phyloP scores from a whole-genome alignment of 345 rosid genomes.

The Syzygium jambos region DNA sequence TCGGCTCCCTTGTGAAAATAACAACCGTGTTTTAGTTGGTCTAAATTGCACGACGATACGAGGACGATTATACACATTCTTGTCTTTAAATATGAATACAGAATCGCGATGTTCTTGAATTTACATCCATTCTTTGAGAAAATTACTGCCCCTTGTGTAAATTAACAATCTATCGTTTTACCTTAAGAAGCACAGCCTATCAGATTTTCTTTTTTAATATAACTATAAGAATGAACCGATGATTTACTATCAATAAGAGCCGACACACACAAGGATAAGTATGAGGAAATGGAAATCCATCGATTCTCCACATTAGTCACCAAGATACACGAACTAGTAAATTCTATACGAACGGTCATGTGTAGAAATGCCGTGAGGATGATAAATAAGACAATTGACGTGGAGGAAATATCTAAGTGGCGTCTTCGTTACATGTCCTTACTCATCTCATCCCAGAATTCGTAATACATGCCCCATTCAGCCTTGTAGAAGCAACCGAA shows the following conservation, averaged over 20 bases:
- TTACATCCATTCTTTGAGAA: neutral
- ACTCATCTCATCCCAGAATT: neutral
- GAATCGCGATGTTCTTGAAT: neutral
- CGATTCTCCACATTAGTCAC: neutral
- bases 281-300: neutral
- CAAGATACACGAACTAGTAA: rapidly evolving
- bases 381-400: neutral
- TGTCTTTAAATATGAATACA: neutral
- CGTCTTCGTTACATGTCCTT: too few species aligned
- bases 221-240: neutral
- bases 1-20: too few species aligned
- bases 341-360: rapidly evolving
- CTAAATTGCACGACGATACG: too few species aligned
- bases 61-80: too few species aligned
- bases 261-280: rapidly evolving
- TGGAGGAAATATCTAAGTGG: neutral
- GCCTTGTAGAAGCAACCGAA: neutral
- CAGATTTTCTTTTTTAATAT: too few species aligned
- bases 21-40: too few species aligned
- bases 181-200: too few species aligned
- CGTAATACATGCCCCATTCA: neutral
- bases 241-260: neutral
- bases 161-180: too few species aligned
- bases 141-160: neutral
- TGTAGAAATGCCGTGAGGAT: too few species aligned